Evolutionary conservation across 1,139 yeast species (phyloP).

Genomic region (Geotrichum cucujoidarum): DNA sequence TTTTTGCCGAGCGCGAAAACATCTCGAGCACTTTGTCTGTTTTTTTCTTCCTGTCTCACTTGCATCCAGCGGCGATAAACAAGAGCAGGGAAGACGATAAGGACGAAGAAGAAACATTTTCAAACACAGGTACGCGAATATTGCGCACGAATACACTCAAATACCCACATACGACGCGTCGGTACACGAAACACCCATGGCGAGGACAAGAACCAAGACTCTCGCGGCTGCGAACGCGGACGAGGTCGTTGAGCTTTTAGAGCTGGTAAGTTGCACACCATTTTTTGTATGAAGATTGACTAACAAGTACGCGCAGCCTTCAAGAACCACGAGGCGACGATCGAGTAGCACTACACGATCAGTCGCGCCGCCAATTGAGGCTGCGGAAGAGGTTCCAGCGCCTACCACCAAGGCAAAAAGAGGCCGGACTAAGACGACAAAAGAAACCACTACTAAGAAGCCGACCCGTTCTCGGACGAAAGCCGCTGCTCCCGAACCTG

Average conservation of each 20-base stretch:
- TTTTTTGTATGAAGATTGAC: too few species aligned
- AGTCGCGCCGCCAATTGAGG: neutral
- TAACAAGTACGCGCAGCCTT: too few species aligned
- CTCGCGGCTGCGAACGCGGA: neutral
- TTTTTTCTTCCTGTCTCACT: too few species aligned
- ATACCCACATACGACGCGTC: too few species aligned
- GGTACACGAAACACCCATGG: neutral
- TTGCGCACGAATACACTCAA: too few species aligned
- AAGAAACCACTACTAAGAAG: neutral
- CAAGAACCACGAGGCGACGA: too few species aligned
- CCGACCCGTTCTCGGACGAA: neutral
- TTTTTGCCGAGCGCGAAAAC: neutral
- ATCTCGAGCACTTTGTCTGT: neutral
- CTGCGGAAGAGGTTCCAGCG: neutral
- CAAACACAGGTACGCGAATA: too few species aligned
- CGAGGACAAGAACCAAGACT: neutral
- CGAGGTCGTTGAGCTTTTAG: neutral
- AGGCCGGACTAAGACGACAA: neutral
- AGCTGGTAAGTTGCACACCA: neutral
- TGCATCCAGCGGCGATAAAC: too few species aligned
- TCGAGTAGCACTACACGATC: too few species aligned
- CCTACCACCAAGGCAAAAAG: neutral
- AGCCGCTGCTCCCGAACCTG: conserved; percentile 1
- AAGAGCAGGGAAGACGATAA: too few species aligned
- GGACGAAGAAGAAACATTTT: too few species aligned